Conservation (phyloP, 371 early-diverging fungal genomes). For the Rhizoclosmatium hyalinum region DNA sequence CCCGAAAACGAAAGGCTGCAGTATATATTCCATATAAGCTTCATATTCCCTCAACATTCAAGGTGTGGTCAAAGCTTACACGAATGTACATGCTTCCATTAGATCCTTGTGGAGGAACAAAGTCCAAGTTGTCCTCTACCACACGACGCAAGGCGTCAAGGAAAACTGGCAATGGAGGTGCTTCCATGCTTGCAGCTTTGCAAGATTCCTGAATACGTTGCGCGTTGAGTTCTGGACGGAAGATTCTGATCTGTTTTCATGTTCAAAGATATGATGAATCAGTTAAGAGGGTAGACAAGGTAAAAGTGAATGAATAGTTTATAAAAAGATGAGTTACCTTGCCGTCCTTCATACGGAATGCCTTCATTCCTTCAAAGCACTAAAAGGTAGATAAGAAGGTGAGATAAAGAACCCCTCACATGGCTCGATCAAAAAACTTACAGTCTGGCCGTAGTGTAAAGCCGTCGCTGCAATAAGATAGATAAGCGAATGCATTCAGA, state of each 20-base stretch:
- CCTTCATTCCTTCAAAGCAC: slow-evolving; percentile 86
- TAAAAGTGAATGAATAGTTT: neutral
- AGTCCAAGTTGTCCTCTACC: slow-evolving; percentile 72
- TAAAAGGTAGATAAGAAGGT: slow-evolving; percentile 29
- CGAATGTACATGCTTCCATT: slow-evolving; percentile 71
- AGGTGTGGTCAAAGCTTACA: slow-evolving; percentile 51
- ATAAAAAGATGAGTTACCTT: slow-evolving; percentile 36
- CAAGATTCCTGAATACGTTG: slow-evolving; percentile 71
- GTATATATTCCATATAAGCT: slow-evolving; percentile 49
- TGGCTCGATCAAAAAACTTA: slow-evolving; percentile 7
- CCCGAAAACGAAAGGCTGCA: slow-evolving; percentile 73
- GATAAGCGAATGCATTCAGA: neutral
- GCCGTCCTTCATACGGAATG: slow-evolving; percentile 76
- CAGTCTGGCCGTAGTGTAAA: slow-evolving; percentile 34
- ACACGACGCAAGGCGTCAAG: slow-evolving; percentile 67
- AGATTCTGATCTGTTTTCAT: slow-evolving; percentile 63
- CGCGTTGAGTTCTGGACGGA: slow-evolving; percentile 78
- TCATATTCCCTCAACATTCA: neutral
- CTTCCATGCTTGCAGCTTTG: slow-evolving; percentile 66
- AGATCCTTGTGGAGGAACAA: slow-evolving; percentile 72
- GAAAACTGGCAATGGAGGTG: slow-evolving; percentile 71
- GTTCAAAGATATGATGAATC: slow-evolving; percentile 10
- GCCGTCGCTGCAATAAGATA: slow-evolving; percentile 25
- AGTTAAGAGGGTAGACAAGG: neutral
- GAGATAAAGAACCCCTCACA: neutral